phyloP scores from a whole-genome alignment of 306 rosid species.

The Castanopsis chinensis region DNA sequence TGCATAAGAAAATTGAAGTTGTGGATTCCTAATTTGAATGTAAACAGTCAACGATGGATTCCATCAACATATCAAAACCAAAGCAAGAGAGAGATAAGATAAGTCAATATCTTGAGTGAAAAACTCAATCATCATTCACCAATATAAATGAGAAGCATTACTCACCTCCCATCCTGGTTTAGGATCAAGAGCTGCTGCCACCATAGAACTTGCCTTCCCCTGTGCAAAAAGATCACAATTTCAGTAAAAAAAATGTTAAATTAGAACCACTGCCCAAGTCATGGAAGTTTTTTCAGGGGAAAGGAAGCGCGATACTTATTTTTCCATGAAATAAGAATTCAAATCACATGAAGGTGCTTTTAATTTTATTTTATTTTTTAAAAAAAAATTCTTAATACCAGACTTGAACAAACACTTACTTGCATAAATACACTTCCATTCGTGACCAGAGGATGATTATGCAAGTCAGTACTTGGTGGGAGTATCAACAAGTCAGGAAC shows the following conservation, averaged over 20 bases:
- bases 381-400: neutral
- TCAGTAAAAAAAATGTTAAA: conserved; percentile 17
- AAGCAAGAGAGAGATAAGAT: neutral
- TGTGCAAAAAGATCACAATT: conserved; percentile 19
- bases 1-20: too few species aligned
- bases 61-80: neutral
- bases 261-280: neutral
- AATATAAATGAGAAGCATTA: conserved; percentile 22
- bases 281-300: neutral
- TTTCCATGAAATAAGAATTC: neutral
- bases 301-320: neutral
- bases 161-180: conserved; percentile 94
- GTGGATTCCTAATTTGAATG: too few species aligned
- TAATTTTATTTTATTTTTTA: neutral
- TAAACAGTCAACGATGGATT: neutral
- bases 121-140: neutral
- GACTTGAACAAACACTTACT: conserved; percentile 41
- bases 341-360: neutral
- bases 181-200: conserved; percentile 84
- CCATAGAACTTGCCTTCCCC: conserved; percentile 99
- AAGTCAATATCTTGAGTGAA: neutral
- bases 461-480: conserved; percentile 84
- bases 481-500: conserved; percentile 79
- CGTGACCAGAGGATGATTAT: conserved; percentile 69
- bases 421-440: conserved; percentile 88